Conservation (phyloP, 805 yeast species). For the Scheffersomyces stipitis region DNA sequence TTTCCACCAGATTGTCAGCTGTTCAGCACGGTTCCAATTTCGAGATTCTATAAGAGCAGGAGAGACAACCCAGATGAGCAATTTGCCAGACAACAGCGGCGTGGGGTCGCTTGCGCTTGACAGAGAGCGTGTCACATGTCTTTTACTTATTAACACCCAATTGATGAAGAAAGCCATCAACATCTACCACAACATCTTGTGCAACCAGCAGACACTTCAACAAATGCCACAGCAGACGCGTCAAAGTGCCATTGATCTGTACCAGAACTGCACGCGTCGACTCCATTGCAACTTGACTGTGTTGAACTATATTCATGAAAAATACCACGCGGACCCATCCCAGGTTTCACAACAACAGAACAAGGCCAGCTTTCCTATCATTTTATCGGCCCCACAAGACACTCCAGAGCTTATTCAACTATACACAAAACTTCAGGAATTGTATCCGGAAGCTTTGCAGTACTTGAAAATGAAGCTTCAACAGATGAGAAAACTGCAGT, state of each 20-base stretch:
- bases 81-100: conserved; percentile 4
- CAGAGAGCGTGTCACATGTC: conserved; percentile 42
- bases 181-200: conserved; percentile 33
- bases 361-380: conserved; percentile 44
- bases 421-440: conserved; percentile 46
- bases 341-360: conserved; percentile 24
- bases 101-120: conserved; percentile 23
- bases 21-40: no score
- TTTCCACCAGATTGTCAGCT: no score
- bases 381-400: conserved; percentile 54
- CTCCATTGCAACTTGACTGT: conserved; percentile 44
- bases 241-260: conserved; percentile 32
- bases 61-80: conserved; percentile 4
- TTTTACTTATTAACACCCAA: conserved; percentile 41
- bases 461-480: conserved; percentile 39
- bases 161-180: conserved; percentile 41
- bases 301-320: conserved; percentile 37
- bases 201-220: conserved; percentile 34
- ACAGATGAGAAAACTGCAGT: conserved; percentile 35
- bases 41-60: background rate
- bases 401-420: conserved; percentile 52
- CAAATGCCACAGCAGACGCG: conserved; percentile 32
- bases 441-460: conserved; percentile 56
- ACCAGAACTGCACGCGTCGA: conserved; percentile 40
- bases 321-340: conserved; percentile 32